Evolutionary conservation across 208 protist species (phyloP), one percentile per base, ranked within the genome.

Genomic region (Naegleria lovaniensis): DNA sequence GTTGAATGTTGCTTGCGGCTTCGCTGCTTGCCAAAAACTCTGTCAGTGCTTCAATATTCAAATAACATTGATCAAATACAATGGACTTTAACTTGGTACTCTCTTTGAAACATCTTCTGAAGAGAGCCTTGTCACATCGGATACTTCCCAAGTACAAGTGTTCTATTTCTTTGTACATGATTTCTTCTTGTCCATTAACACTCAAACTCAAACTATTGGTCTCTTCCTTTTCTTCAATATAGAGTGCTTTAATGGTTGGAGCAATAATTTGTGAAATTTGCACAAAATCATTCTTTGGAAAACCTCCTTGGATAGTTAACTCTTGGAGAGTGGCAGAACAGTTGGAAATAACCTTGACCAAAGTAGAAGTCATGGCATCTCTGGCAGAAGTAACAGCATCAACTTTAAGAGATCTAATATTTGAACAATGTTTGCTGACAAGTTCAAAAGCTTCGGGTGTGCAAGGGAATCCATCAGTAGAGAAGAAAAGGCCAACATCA

Each of bases 41-140:
- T 9, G 9, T 36, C 0, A 79, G 7, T 9, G 29, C 67, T 33
- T 29, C 29, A 79, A 79, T 36, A 9, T 79, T 36, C 29, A 79
- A 79, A 79, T 36, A 9, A 79, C 67, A 79, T 79, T 79, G 67
- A 79, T 79, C 67, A 79, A 79, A 79, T 79, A 79, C 67, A 36
- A 79, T 79, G 5, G 67, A 79, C 29, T 79, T 79, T 79, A 79
- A 79, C 67, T 79, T 79, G 16, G 16, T 13, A 36, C 67, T 36
- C 2, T 79, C n/a, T 2, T 36, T 79, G n/a, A 79, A 79, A 13
- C 6, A 79, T 75, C 25, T 75, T n/a, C 19, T 36, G 1, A 79
- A 79, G 67, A 79, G n/a, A 79, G 16, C 7, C 16, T 67, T 67
- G 29, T 36, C 16, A 79, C 13, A 25, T 79, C n/a, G 19, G 7